These are phyloP conservation scores for Lithocarpus polystachyus DNA, from an alignment of 306 rosid species.

Conservation along the genomic window DNA sequence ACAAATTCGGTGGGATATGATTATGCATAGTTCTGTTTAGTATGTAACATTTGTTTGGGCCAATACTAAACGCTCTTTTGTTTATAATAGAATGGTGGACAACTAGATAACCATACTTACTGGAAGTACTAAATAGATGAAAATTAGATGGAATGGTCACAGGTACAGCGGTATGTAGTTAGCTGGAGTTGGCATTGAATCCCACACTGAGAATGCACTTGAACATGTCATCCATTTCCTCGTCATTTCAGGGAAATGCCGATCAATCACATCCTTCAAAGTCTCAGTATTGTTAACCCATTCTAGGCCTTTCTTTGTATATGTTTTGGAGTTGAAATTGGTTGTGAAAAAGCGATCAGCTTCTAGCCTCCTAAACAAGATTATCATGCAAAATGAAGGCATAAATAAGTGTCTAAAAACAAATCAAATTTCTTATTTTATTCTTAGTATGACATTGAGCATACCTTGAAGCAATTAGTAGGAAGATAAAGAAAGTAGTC, in stretches of 20 bases:
- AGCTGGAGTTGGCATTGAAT: constrained; percentile 48
- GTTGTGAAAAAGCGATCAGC: constrained; percentile 80
- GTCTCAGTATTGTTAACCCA: constrained; percentile 75
- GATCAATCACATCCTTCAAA: constrained; percentile 63
- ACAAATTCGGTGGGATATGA: no score
- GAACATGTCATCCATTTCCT: constrained; percentile 62
- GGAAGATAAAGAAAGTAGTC: constrained; percentile 65
- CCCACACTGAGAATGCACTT: constrained; percentile 77
- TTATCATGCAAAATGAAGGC: constrained; percentile 1
- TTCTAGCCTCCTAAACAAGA: constrained; percentile 63
- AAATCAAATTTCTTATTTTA: background rate
- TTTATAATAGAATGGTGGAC: background rate
- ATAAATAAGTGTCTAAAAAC: background rate
- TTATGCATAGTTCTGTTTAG: no score
- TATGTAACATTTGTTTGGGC: no score
- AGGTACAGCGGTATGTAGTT: constrained; percentile 51
- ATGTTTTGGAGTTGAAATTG: constrained; percentile 58
- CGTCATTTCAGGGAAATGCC: constrained; percentile 65
- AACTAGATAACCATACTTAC: background rate
- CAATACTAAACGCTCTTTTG: no score
- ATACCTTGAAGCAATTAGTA: constrained; percentile 71
- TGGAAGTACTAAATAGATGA: background rate
- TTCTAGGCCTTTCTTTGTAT: constrained; percentile 63
- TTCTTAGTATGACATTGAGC: background rate
- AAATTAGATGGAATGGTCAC: constrained; percentile 28